Evolutionary conservation across 306 rosid species (phyloP).

Genomic region (Medicago ruthenica): DNA sequence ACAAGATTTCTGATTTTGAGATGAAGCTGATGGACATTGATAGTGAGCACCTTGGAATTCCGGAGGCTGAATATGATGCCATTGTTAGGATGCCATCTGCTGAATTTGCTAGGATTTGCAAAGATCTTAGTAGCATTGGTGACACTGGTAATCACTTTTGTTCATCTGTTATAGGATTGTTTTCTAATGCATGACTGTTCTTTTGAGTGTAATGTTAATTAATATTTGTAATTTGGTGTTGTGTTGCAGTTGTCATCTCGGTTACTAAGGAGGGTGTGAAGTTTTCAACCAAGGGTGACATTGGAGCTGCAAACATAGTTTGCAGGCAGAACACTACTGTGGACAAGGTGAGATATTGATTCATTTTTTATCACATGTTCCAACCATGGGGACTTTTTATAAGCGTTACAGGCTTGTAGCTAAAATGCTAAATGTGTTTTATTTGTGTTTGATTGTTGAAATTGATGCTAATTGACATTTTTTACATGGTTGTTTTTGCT

Average conservation of each 20-base stretch:
- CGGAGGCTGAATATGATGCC: conserved; percentile 93
- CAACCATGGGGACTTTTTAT: background rate
- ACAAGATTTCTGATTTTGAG: conserved; percentile 92
- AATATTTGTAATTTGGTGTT: background rate
- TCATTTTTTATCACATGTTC: background rate
- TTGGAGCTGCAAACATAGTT: conserved; percentile 90
- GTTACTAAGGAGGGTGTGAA: conserved; percentile 94
- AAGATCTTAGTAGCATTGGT: conserved; percentile 90
- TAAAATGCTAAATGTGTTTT: background rate
- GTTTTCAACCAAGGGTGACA: conserved; percentile 94
- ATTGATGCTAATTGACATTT: background rate
- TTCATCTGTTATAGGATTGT: background rate
- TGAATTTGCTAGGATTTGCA: conserved; percentile 92
- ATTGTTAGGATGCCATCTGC: conserved; percentile 91
- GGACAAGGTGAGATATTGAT: conserved; percentile 71
- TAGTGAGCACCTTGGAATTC: conserved; percentile 95
- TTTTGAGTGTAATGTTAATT: background rate
- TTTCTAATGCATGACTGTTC: background rate
- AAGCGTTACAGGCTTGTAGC: too few relatives aligned
- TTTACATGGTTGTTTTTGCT: background rate
- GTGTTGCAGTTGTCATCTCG: conserved; percentile 82
- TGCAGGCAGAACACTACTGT: conserved; percentile 92
- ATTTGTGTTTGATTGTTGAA: background rate
- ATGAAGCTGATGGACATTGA: conserved; percentile 98
- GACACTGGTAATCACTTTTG: conserved; percentile 70